Conservation (phyloP, 176 grass and related monocot species). For the Avena insularis region DNA sequence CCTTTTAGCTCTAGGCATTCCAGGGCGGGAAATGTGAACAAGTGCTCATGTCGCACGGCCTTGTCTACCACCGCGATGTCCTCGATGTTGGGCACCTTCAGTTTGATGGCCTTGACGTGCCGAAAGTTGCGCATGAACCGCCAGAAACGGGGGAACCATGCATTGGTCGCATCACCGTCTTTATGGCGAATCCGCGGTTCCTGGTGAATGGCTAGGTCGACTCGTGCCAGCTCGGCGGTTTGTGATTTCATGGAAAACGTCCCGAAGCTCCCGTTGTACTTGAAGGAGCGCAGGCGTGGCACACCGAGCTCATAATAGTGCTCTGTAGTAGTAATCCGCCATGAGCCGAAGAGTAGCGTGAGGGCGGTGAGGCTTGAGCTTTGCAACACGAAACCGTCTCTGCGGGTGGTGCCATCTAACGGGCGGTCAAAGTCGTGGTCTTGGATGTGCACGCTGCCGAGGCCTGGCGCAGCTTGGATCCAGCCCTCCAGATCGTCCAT, state of each 20-base stretch:
- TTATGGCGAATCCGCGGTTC: not conserved
- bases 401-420: not conserved
- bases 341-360: not conserved
- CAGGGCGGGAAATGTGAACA: not conserved
- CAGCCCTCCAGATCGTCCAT: not conserved
- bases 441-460: not conserved
- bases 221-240: not conserved
- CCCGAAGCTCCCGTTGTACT: not conserved
- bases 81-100: not conserved
- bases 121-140: not conserved
- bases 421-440: not conserved
- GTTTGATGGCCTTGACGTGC: not conserved
- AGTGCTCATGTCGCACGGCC: not conserved
- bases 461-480: not conserved
- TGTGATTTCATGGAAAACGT: not conserved
- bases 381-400: not conserved
- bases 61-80: not conserved
- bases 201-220: not conserved
- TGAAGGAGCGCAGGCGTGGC: slow-evolving; percentile 9
- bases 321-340: too few species aligned
- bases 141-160: not conserved
- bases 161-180: not conserved
- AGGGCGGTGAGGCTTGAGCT: not conserved
- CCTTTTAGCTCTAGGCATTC: not conserved
- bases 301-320: not conserved